These are phyloP conservation scores for Telopea speciosissima DNA, from an alignment of 177 flowering plant species.

Conservation along the genomic window DNA sequence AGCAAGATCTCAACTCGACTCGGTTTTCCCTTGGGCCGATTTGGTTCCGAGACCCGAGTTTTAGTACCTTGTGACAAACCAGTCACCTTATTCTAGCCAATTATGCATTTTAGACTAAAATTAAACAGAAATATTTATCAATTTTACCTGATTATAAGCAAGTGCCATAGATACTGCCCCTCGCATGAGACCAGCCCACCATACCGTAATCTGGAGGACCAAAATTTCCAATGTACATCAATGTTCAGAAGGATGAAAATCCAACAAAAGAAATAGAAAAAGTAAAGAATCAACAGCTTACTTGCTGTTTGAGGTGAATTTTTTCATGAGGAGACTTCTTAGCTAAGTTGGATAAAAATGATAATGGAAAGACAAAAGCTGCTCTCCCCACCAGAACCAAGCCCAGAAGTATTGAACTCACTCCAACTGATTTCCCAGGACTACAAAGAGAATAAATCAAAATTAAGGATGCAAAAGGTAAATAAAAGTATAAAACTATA, in stretches of 20 bases:
- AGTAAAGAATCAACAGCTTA: constrained; percentile 13
- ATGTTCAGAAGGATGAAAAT: neutral
- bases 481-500: neutral
- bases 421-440: constrained; percentile 59
- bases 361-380: constrained; percentile 74
- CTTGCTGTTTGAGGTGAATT: constrained; percentile 53
- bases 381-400: constrained; percentile 72
- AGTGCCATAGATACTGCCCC: constrained; percentile 97
- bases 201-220: constrained; percentile 54
- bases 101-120: neutral
- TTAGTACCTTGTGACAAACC: too few relatives aligned
- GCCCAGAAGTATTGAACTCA: constrained; percentile 58
- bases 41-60: too few relatives aligned
- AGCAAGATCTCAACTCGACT: too few relatives aligned
- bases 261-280: neutral
- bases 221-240: constrained; percentile 4
- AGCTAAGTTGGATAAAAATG: constrained; percentile 60
- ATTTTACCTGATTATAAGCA: constrained; percentile 80
- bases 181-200: constrained; percentile 99
- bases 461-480: neutral
- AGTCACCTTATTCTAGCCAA: neutral
- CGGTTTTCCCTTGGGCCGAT: too few relatives aligned
- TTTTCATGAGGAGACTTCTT: constrained; percentile 50
- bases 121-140: neutral
- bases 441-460: constrained; percentile 25